phyloP scores from a whole-genome alignment of 306 rosid species.

The Sechiopsis laciniata region DNA sequence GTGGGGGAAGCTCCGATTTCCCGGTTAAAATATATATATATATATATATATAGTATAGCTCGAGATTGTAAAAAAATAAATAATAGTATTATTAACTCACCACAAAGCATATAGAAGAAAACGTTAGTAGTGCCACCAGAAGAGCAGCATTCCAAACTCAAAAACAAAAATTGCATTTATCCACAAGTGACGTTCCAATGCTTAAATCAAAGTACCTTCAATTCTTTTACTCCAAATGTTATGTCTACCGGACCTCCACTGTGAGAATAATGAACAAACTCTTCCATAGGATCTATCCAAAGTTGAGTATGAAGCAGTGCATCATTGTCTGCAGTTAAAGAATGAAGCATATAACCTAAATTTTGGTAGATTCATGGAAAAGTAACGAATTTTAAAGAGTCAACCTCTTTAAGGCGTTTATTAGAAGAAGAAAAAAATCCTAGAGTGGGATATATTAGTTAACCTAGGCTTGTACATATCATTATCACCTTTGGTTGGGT shows the following conservation, averaged over 20 bases:
- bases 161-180: conserved; percentile 8
- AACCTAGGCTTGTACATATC: background rate
- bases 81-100: background rate
- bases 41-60: background rate
- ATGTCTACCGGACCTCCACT: conserved; percentile 81
- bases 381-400: background rate
- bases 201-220: conserved; percentile 56
- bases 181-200: conserved; percentile 2
- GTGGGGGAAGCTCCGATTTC: no score
- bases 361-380: conserved; percentile 20
- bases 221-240: conserved; percentile 85
- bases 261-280: conserved; percentile 77
- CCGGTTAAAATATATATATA: no score
- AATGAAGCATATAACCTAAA: conserved; percentile 25
- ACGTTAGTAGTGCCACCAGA: background rate
- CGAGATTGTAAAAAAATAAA: background rate
- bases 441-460: background rate
- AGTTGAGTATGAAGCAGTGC: conserved; percentile 75
- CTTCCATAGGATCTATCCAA: conserved; percentile 94
- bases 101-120: background rate
- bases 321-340: conserved; percentile 61
- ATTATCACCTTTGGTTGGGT: conserved; percentile 78
- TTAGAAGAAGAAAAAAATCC: background rate
- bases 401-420: background rate
- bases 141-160: background rate